phyloP scores from a whole-genome alignment of 495 filamentous ascomycete species.

The Penicillium desertorum region DNA sequence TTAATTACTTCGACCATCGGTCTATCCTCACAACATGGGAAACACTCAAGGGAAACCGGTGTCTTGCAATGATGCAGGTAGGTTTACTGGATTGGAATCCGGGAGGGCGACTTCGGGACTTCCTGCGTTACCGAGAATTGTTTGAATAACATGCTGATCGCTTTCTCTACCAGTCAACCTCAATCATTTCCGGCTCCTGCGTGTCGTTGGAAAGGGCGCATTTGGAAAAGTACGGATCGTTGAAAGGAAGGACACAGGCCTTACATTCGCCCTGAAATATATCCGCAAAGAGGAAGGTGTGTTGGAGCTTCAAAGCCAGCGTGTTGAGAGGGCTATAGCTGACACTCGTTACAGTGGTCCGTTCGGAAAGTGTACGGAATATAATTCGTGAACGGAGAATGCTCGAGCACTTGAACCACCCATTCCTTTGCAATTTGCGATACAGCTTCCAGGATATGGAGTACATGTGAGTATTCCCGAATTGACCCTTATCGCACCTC shows the following conservation, averaged over 20 bases:
- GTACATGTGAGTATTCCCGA: slow-evolving; percentile 72
- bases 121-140: not conserved
- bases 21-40: slow-evolving; percentile 63
- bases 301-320: slow-evolving; percentile 27
- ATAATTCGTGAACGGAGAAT: slow-evolving; percentile 96
- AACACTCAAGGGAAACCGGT: slow-evolving; percentile 93
- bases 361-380: slow-evolving; percentile 95
- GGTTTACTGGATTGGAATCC: slow-evolving; percentile 33
- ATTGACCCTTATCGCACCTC: not conserved
- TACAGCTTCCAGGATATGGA: slow-evolving; percentile 99
- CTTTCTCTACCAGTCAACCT: slow-evolving; percentile 71
- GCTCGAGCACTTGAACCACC: slow-evolving; percentile 96
- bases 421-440: slow-evolving; percentile 96
- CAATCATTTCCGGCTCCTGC: slow-evolving; percentile 92
- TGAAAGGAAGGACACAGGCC: slow-evolving; percentile 90
- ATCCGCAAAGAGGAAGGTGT: slow-evolving; percentile 98
- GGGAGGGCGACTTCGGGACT: not conserved
- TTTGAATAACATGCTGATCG: slow-evolving; percentile 14
- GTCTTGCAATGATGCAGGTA: slow-evolving; percentile 89
- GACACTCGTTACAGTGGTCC: slow-evolving; percentile 66
- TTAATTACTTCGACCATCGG: slow-evolving; percentile 23
- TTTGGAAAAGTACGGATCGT: slow-evolving; percentile 99
- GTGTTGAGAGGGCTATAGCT: not conserved
- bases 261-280: slow-evolving; percentile 95
- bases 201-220: slow-evolving; percentile 95